Evolutionary conservation across 2,329 filamentous ascomycete genomes (phyloP).

Genomic region (Raffaelea ambrosiae): DNA sequence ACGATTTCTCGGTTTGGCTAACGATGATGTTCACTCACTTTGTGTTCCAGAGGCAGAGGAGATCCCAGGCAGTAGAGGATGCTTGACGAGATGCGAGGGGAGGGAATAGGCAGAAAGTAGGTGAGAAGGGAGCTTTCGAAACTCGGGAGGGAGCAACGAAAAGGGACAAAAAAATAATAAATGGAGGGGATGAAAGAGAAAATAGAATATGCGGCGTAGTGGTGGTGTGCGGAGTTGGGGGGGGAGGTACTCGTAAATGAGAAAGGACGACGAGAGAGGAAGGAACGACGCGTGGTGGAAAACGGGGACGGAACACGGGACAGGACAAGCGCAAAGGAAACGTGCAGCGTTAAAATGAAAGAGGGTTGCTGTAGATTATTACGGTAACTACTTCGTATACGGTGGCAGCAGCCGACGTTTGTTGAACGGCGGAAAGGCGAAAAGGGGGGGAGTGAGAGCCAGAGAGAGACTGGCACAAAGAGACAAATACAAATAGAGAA

Average conservation of each 20-base stretch:
- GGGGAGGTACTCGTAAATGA: neutral
- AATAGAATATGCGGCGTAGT: neutral
- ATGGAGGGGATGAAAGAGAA: neutral
- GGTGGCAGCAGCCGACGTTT: neutral
- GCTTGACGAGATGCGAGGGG: neutral
- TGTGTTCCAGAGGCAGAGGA: neutral
- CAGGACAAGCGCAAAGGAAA: neutral
- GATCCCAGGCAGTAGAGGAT: neutral
- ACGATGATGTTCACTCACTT: conserved; percentile 1
- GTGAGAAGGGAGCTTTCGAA: neutral
- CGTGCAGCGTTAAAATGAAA: neutral
- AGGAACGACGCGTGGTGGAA: conserved; percentile 10
- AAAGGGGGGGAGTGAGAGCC: too few species aligned
- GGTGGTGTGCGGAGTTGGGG: neutral
- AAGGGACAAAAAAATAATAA: neutral
- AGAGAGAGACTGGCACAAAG: neutral
- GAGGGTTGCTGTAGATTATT: neutral
- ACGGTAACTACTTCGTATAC: neutral
- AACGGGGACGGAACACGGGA: neutral
- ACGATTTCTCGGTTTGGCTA: neutral
- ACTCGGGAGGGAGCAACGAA: neutral
- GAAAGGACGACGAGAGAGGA: conserved; percentile 2
- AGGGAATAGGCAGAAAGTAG: neutral
- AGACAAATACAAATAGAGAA: too few species aligned
- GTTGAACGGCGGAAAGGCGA: too few species aligned